Percentiles rank a stretch among this genome's conserved stretches.
Evolutionary conservation across 202 grass and related monocot genomes (phyloP).

Genomic region (Miscanthus sacchariflorus): DNA sequence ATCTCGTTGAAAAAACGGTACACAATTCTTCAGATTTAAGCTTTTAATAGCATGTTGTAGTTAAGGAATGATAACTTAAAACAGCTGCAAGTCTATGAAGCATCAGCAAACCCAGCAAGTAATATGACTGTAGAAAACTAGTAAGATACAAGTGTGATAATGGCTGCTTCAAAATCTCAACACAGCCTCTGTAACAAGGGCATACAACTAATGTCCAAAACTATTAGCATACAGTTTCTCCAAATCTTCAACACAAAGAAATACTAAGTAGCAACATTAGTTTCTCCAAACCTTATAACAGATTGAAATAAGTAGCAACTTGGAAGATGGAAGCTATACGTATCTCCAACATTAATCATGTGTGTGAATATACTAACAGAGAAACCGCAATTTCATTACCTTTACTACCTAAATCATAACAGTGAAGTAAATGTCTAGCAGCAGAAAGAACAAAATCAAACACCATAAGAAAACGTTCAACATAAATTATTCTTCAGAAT

Average conservation of each 20-base stretch:
- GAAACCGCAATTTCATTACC: not conserved
- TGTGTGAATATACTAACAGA: not conserved
- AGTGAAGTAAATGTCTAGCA: not conserved
- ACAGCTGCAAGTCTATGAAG: not conserved
- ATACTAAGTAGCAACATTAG: not conserved
- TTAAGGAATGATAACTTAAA: not conserved
- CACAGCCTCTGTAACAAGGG: not conserved
- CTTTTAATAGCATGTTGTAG: not conserved
- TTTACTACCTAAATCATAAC: slow-evolving; percentile 30
- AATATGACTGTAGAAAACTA: slow-evolving; percentile 14
- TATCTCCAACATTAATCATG: not conserved
- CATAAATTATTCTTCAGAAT: not conserved
- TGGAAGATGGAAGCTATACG: not conserved
- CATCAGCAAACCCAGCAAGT: slow-evolving; percentile 3
- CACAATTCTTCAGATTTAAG: not conserved
- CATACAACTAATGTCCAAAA: slow-evolving; percentile 9
- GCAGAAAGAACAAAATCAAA: not conserved
- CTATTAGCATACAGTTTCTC: not conserved
- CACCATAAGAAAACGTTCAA: not conserved
- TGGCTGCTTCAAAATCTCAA: not conserved
- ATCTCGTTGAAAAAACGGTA: not conserved
- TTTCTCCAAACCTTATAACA: not conserved
- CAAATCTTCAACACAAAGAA: not conserved
- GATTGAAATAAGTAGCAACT: not conserved
- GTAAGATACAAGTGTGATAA: not conserved